Conservation (phyloP, 164 flowering plant species). For the Magnolia changhungtana region DNA sequence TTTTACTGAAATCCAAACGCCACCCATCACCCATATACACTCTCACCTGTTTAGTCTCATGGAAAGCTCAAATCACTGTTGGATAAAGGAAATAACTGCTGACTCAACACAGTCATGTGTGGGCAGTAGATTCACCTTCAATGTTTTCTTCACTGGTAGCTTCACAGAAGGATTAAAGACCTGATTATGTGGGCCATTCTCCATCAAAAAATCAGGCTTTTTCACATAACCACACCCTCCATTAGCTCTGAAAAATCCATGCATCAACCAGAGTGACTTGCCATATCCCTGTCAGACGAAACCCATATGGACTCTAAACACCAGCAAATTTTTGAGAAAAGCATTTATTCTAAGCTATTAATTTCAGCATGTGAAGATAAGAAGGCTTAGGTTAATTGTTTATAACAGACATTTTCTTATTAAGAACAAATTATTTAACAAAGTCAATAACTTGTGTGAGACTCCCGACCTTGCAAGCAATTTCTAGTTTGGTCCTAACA, state of each 20-base stretch:
- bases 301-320: neutral
- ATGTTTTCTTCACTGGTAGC: slow-evolving; percentile 35
- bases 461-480: neutral
- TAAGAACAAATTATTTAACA: neutral
- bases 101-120: neutral
- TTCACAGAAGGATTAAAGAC: slow-evolving; percentile 34
- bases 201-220: slow-evolving; percentile 45
- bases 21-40: slow-evolving; percentile 57
- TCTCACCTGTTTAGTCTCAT: slow-evolving; percentile 29
- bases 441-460: neutral
- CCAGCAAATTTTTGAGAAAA: neutral
- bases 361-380: neutral
- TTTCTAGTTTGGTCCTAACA: too few relatives aligned
- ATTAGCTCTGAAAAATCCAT: slow-evolving; percentile 58
- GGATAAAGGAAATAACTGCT: neutral
- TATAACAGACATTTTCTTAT: too few relatives aligned
- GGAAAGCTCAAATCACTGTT: neutral
- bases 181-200: slow-evolving; percentile 20
- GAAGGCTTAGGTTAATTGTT: too few relatives aligned
- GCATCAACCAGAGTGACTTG: slow-evolving; percentile 61
- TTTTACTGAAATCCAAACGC: slow-evolving; percentile 37
- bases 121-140: slow-evolving; percentile 31
- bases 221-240: slow-evolving; percentile 62
- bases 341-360: neutral
- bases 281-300: slow-evolving; percentile 38